These are phyloP conservation scores for Golubevia pallescens DNA, from an alignment of 1,284 basidiomycete species.

Conservation along the genomic window DNA sequence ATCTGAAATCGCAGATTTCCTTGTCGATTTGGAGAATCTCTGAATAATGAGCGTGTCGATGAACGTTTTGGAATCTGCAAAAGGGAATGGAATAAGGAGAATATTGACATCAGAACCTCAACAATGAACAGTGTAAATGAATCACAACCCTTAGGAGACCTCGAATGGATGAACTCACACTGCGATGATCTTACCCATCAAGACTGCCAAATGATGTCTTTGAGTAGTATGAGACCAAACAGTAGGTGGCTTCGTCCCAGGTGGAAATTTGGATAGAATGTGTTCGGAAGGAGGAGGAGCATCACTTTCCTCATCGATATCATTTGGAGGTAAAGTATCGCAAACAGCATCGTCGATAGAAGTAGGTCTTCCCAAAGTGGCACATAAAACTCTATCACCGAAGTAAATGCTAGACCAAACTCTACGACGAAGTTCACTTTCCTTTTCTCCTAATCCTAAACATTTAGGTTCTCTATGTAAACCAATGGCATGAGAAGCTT, in stretches of 20 bases:
- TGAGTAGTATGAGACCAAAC: slow-evolving; percentile 28
- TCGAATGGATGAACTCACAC: too few species aligned
- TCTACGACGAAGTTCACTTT: slow-evolving; percentile 38
- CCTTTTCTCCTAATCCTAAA: slow-evolving; percentile 28
- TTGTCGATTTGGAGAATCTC: slow-evolving; percentile 40
- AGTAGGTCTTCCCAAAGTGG: slow-evolving; percentile 44
- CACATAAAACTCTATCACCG: slow-evolving; percentile 29
- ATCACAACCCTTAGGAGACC: too few species aligned
- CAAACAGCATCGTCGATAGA: slow-evolving; percentile 44
- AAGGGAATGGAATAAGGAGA: too few species aligned
- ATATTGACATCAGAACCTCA: too few species aligned
- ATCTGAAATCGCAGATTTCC: slow-evolving; percentile 18
- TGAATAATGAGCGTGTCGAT: slow-evolving; percentile 28
- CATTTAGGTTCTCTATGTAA: slow-evolving; percentile 53
- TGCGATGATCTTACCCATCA: slow-evolving; percentile 22
- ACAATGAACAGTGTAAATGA: too few species aligned
- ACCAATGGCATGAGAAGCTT: slow-evolving; percentile 41
- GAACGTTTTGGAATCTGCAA: slow-evolving; percentile 21
- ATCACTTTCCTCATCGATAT: slow-evolving; percentile 21
- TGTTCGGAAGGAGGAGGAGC: slow-evolving; percentile 27
- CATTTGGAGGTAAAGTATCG: slow-evolving; percentile 39
- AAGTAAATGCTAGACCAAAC: slow-evolving; percentile 49
- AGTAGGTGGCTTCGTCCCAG: slow-evolving; percentile 30
- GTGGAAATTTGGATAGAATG: slow-evolving; percentile 18
- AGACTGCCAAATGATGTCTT: slow-evolving; percentile 32